Percentiles rank a stretch among this genome's conserved stretches.
phyloP scores from a whole-genome alignment of 352 stramenopile genomes.

The Halophytophthora polymorphica region DNA sequence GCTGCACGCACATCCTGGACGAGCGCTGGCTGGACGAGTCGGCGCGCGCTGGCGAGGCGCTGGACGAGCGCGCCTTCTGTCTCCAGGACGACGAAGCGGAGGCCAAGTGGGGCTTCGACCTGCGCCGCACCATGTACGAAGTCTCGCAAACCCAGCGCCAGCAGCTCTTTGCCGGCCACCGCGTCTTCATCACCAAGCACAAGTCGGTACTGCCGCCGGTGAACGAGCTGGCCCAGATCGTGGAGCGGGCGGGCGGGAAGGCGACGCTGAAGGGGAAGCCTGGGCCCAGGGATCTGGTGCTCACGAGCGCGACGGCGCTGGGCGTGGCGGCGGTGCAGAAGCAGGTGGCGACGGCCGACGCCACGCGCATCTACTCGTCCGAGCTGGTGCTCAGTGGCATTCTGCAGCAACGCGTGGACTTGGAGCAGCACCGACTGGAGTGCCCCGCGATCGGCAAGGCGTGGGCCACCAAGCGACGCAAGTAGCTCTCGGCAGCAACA shows the following conservation, averaged over 20 bases:
- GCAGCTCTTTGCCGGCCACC: conserved; percentile 23
- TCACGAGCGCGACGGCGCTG: conserved; percentile 38
- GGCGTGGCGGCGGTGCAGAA: conserved; percentile 34
- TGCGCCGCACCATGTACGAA: conserved; percentile 45
- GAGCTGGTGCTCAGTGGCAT: conserved; percentile 49
- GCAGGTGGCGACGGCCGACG: conserved; percentile 22
- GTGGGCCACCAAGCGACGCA: conserved; percentile 23
- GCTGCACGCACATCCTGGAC: conserved; percentile 46
- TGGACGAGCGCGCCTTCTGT: conserved; percentile 39
- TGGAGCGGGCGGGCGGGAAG: conserved; percentile 44
- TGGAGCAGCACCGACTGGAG: conserved; percentile 30
- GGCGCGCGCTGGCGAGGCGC: conserved; percentile 19
- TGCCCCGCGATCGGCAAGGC: conserved; percentile 12
- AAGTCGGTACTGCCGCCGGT: conserved; percentile 48
- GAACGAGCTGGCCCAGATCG: conserved; percentile 48
- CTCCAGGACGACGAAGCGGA: conserved; percentile 38
- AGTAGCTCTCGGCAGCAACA: conserved; percentile 8
- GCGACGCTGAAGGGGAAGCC: conserved; percentile 29
- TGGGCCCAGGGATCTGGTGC: conserved; percentile 33
- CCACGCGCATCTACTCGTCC: conserved; percentile 33
- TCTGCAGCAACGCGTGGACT: conserved; percentile 36
- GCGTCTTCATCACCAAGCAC: conserved; percentile 52
- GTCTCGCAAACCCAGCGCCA: conserved; percentile 20
- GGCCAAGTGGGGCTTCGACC: conserved; percentile 48
- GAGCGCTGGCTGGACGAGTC: conserved; percentile 48